phyloP scores from a whole-genome alignment of 2,329 filamentous ascomycete genomes.

The Sclerotinia trifoliorum region DNA sequence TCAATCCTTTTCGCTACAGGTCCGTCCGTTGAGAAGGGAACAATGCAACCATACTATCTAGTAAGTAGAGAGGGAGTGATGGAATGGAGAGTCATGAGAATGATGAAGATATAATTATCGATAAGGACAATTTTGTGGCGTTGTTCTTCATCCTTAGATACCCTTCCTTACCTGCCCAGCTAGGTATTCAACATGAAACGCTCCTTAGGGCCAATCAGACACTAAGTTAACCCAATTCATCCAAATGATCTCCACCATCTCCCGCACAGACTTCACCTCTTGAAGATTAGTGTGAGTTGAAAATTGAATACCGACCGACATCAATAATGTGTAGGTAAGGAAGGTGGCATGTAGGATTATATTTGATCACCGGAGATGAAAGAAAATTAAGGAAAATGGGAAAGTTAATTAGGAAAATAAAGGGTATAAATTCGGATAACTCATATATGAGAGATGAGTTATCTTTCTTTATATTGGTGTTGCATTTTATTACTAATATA shows the following conservation, averaged over 20 bases:
- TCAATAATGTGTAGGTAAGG: too few species aligned
- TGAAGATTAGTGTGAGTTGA: neutral
- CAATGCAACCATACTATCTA: neutral
- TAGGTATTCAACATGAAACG: slow-evolving; percentile 5
- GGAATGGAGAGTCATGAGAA: neutral
- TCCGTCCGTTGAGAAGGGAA: neutral
- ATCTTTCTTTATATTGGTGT: too few species aligned
- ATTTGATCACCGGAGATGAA: too few species aligned
- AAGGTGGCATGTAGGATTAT: too few species aligned
- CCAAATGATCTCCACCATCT: neutral
- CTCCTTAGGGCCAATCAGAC: neutral
- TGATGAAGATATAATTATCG: neutral
- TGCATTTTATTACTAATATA: too few species aligned
- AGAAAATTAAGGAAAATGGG: too few species aligned
- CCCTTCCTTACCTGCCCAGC: neutral
- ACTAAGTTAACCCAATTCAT: neutral
- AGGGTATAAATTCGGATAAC: too few species aligned
- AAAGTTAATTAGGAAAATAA: too few species aligned
- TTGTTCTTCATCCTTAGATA: neutral
- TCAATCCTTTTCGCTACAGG: neutral
- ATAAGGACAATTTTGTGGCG: neutral
- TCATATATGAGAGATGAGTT: too few species aligned
- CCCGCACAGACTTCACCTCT: neutral
- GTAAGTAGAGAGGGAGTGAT: too few species aligned
- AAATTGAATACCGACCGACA: neutral